These are phyloP conservation scores for Pelargonium exstipulatum DNA, from an alignment of 441 rosid species.

Conservation along the genomic window DNA sequence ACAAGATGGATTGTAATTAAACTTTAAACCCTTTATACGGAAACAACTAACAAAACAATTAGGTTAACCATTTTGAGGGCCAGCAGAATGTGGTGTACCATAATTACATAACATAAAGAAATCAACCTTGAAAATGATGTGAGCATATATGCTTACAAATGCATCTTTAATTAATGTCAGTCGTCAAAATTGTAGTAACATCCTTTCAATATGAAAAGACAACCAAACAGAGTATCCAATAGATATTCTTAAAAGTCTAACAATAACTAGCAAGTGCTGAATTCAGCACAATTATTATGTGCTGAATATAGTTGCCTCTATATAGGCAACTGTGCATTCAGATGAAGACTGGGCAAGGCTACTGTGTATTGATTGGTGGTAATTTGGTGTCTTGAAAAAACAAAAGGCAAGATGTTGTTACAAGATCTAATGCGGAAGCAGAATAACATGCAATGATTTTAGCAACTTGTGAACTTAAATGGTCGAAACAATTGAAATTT, in stretches of 20 bases:
- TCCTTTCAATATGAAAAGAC: not conserved
- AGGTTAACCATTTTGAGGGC: not conserved
- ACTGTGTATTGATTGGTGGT: not conserved
- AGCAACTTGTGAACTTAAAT: not conserved
- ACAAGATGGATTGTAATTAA: constrained; percentile 17
- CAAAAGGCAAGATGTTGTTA: not conserved
- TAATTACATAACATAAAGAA: not conserved
- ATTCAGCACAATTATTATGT: too few relatives aligned
- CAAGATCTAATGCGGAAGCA: not conserved
- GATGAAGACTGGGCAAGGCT: not conserved
- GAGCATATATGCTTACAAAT: not conserved
- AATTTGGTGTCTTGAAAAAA: constrained; percentile 2
- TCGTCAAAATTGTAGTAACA: not conserved
- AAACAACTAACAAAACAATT: not conserved
- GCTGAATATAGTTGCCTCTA: too few relatives aligned
- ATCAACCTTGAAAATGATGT: not conserved
- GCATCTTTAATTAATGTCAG: constrained; percentile 3
- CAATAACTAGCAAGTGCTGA: not conserved
- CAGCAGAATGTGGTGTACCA: not conserved
- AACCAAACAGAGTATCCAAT: too few relatives aligned
- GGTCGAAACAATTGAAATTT: not conserved
- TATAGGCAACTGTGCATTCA: not conserved
- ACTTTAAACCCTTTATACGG: constrained; percentile 19
- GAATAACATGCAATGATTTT: not conserved
- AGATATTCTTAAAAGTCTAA: not conserved